Evolutionary conservation across 129 eudicot species (phyloP).

Genomic region (Chrysanthemum makinoi): DNA sequence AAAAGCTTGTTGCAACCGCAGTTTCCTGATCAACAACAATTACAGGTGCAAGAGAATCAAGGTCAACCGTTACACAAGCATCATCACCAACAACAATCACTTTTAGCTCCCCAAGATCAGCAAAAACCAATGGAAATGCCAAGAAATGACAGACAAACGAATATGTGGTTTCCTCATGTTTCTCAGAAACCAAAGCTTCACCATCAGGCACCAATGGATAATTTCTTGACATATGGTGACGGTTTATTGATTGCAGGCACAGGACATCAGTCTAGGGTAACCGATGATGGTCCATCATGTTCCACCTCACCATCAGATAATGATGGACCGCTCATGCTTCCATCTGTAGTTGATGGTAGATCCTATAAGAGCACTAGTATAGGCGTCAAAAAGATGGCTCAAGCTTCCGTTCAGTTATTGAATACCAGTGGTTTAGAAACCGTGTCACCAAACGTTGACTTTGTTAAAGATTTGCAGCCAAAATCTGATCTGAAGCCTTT

Average conservation of each 20-base stretch:
- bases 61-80: constrained; percentile 62
- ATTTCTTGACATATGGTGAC: constrained; percentile 48
- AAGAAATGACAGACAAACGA: constrained; percentile 44
- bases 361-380: too few relatives aligned
- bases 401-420: constrained; percentile 19
- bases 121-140: constrained; percentile 32
- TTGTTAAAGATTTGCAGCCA: constrained; percentile 41
- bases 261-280: neutral
- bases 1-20: constrained; percentile 41
- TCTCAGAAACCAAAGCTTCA: constrained; percentile 50
- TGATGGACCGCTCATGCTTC: constrained; percentile 44
- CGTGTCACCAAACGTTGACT: constrained; percentile 36
- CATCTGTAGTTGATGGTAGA: neutral
- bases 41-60: constrained; percentile 54
- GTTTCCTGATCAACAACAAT: constrained; percentile 43
- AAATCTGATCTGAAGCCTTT: constrained; percentile 22
- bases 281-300: constrained; percentile 71
- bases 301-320: constrained; percentile 88
- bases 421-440: constrained; percentile 47
- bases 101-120: neutral
- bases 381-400: too few relatives aligned
- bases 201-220: constrained; percentile 32
- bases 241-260: constrained; percentile 54
- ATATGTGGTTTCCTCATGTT: constrained; percentile 51
- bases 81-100: constrained; percentile 74